Base-by-base conservation (phyloP, 2,329 filamentous ascomycete genomes). In the Cryphonectria parasitica region DNA sequence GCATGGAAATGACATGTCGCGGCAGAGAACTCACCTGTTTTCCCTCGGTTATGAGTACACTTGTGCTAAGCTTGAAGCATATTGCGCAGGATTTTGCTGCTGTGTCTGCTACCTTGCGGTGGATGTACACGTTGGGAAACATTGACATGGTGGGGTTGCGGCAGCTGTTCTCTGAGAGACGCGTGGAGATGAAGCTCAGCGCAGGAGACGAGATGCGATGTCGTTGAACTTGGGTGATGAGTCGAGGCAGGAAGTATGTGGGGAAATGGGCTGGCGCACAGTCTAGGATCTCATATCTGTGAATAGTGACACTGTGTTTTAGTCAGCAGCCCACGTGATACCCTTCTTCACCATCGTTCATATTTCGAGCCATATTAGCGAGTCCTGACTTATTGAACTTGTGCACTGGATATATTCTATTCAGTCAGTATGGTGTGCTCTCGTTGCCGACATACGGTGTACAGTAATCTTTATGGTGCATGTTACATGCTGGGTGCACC, bases 1-100 rank as follows among this genome's bases (percentile, higher is more conserved):
- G 28, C 15, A 3, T 15, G 19, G 13, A 31, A 19, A 7, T 15
- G 54, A 34, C 5, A 19, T 34, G 25, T 58, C 28, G 31, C 25
- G 54, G 28, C 25, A 17, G 25, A 15, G 45, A 36, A 71, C 75
- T 74, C 77, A 96, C 95, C 89, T 95, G 96, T 77, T 93, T 95
- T 77, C 97, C 94, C 0, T 92, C 89, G 11, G 94, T 97, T 75
- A 97, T 93, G 68, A 99, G 85, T 25, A 98, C 95, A 74, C 91
- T 97, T 8, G 91, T 89, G 71, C 91, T 94, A 11, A 92, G 92
- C 81, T 96, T 97, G 84, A 91, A 97, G 85, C 96, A 98, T 73
- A 98, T 89, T 80, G 94, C 92, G 81, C 96, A 99, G 65, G 93
- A 86, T 81, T 93, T 97, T 17, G 93, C 88, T 1, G 91, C 88